Conservation (phyloP, 495 filamentous ascomycete genomes). For the Aspergillus cristatus region DNA sequence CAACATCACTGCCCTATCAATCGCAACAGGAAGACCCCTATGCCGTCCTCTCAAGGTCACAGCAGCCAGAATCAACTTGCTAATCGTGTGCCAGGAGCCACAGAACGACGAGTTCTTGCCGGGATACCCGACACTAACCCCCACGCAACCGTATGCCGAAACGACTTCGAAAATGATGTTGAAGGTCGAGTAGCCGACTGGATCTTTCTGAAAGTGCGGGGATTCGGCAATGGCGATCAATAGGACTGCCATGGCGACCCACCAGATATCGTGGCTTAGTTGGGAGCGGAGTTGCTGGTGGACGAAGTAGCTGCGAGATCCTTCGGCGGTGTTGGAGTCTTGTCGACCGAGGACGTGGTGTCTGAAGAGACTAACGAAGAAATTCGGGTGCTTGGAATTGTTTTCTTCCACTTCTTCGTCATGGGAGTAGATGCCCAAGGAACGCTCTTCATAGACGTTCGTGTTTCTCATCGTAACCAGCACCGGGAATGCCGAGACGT, state of each 20-base stretch:
- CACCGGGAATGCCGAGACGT: constrained; percentile 55
- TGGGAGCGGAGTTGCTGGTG: constrained; percentile 64
- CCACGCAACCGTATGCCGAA: constrained; percentile 77
- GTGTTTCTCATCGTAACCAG: constrained; percentile 54
- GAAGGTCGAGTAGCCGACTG: constrained; percentile 66
- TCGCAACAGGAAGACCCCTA: constrained; percentile 69
- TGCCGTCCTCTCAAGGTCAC: constrained; percentile 75
- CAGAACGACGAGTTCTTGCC: constrained; percentile 60
- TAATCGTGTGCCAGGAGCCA: constrained; percentile 59
- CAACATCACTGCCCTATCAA: constrained; percentile 69
- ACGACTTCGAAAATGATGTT: constrained; percentile 83
- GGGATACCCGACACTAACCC: constrained; percentile 65
- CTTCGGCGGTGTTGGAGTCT: constrained; percentile 16
- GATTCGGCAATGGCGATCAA: constrained; percentile 70
- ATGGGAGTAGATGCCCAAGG: constrained; percentile 53
- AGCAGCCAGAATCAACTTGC: constrained; percentile 67
- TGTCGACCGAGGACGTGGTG: constrained; percentile 20
- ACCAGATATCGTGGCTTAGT: constrained; percentile 82
- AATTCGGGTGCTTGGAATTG: constrained; percentile 8
- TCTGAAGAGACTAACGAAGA: constrained; percentile 17
- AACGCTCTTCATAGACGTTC: constrained; percentile 72
- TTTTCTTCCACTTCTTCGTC: constrained; percentile 20
- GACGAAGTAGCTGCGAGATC: constrained; percentile 45
- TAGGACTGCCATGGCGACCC: constrained; percentile 63
- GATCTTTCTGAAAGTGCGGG: constrained; percentile 53